Base-by-base conservation (phyloP, 306 rosid species). In the Betula pendula region DNA sequence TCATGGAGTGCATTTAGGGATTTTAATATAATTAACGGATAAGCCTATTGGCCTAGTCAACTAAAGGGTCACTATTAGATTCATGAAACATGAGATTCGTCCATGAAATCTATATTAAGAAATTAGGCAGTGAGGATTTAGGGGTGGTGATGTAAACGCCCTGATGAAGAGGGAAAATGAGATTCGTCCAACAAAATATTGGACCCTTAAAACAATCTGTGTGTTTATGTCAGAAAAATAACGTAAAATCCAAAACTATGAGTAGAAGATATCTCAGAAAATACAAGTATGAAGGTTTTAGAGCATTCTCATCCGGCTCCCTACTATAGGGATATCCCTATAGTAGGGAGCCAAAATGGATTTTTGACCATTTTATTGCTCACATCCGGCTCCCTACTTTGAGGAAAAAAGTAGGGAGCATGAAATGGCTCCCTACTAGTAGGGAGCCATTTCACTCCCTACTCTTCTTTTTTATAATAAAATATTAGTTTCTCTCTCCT, bases 61-160 rank as follows among this genome's bases (percentile, higher is more conserved):
- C 70, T 75, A 74, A 52, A 84, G 76, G 31, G 77, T 60, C 69
- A 77, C 75, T 27, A 45, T 75, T 66, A 47, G 79, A 73, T 60
- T 77, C 67, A 76, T 72, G 78, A 82, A 66, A 68, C 55, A 38
- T 29, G 71, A 74, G n/a, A 63, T 40, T n/a, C n/a, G n/a, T n/a
- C n/a, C n/a, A n/a, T n/a, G n/a, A 35, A 56, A 63, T 35, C 50
- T 6, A 49, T 24, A 63, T 31, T 62, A 56, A 48, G 27, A 47
- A 47, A 38, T 38, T 38, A 38, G 6, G 5, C 42, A 6, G 42
- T 38, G 42, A 6, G 42, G 42, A 6, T 38, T 38, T 38, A 29
- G 33, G 33, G 33, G 33, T 29, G 33, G 33, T n/a, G n/a, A n/a
- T n/a, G 33, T 2, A 29, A 29, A 29, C 2, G 33, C 33, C 60